Base-by-base conservation (phyloP, 805 yeast genomes). In the Wickerhamiella parazyma region DNA sequence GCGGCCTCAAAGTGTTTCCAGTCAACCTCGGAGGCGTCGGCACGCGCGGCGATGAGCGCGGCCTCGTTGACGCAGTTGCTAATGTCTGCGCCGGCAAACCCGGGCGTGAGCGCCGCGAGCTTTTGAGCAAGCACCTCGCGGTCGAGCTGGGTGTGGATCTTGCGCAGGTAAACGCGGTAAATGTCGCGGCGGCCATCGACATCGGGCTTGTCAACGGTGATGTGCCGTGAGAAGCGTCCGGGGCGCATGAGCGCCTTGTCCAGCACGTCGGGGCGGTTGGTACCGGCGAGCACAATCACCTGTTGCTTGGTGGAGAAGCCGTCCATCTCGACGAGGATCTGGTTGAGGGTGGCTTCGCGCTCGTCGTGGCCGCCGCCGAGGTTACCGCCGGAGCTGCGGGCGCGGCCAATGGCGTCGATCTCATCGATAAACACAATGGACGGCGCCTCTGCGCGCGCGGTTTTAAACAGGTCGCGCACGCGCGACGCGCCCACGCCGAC, bases 401-500 rank as follows among this genome's bases (percentile, higher is more conserved):
- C 85, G 56, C 86, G 85, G 55, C 99, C 99, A 57, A 91, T 93
- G n/a, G 99, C 99, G 69, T 91, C 99, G 50, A 91, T 91, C 66
- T 91, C 99, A 68, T 91, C 99, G 41, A 91, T 87, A 55, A 91
- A 93, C n/a, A 91, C 76, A 56, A 91, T 91, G 28, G 94, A 72
- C 12, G 99, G 99, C 0, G 98, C 95, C 62, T 80, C 76, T 59
- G 83, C 84, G 56, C 97, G 73, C 1, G 98, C 98, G 22, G 83
- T 81, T 50, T 79, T 74, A 67, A 91, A 91, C 54, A 91, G 68
- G 61, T 91, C 98, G 61, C 98, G 86, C 22, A 91, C 98, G 61
- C 98, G 76, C 14, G 94, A 81, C 1, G 98, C 97, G 67, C 98
- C 98, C 19, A 89, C 96, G 70, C 98, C 98, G 24, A 87, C 97